Base-by-base conservation (phyloP, 2,329 filamentous ascomycete species). In the Xylaria sp. region DNA sequence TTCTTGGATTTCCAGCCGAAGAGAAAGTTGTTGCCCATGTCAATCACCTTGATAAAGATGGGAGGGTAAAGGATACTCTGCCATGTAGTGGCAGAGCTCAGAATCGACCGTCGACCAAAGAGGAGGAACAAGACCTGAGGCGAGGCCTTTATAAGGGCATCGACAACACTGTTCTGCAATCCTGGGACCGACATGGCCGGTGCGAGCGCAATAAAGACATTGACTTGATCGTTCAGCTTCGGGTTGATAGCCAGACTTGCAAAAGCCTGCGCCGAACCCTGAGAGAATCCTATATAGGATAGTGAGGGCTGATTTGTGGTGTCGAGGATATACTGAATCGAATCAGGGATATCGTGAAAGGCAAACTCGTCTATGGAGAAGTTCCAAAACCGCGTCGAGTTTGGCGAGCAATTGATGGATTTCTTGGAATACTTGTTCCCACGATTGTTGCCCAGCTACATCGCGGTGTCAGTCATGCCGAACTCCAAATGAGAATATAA, bases 361-460 rank as follows among this genome's bases (percentile, higher is more conserved):
- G 94, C 94, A 72, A 99, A 99, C 71, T 99, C 90, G 72, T 99
- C 94, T 71, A 99, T 97, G 55, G 91, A 96, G 72, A 99, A 99
- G 73, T 97, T 88, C 94, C 94, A 99, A 74, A 99, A 99, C 11
- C 84, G 80, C 44, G 82, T 78, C 2, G 89, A 88, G 0, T 85
- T 88, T 0, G 94, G 92, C 0, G 91, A 88, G 63, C 80, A 79
- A 60, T 87, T 82, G 55, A 92, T 84, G 2, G 87, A 92, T 76
- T 99, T 99, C 75, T 97, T 99, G 51, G 92, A 96, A 76, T 99
- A 99, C 73, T 99, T 99, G 81, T 99, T 99, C 54, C 94, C 94
- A 42, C 94, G 87, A 71, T 99, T 99, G 74, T 99, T 99, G 54
- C 94, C 94, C 63, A 99, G 81, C 90, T 90, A 61, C 35, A 48